These are phyloP conservation scores for Yamadazyma laniorum DNA, from an alignment of 805 yeast species.

Conservation along the genomic window DNA sequence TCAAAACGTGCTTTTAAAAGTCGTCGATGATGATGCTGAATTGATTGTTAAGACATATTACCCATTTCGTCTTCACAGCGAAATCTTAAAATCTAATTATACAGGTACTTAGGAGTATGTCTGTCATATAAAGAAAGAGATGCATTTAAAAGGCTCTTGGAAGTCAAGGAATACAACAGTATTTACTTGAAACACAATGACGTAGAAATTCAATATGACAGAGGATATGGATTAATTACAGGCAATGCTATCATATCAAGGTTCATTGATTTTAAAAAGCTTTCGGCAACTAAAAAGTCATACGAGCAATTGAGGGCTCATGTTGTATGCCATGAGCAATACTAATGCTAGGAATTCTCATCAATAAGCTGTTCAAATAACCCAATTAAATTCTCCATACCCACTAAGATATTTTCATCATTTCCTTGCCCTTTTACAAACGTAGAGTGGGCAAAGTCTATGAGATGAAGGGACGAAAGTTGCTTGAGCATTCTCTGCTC, in stretches of 20 bases:
- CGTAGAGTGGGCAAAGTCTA: slow-evolving; percentile 90
- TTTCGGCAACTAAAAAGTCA: not conserved
- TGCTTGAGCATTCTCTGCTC: slow-evolving; percentile 27
- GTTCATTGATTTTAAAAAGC: not conserved
- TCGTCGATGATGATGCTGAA: too few relatives aligned
- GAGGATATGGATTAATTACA: slow-evolving; percentile 1
- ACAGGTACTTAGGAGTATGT: not conserved
- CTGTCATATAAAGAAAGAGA: slow-evolving; percentile 1
- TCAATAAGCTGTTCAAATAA: slow-evolving; percentile 30
- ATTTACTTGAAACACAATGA: slow-evolving; percentile 1
- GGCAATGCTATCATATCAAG: slow-evolving; percentile 3
- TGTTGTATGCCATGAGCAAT: too few relatives aligned
- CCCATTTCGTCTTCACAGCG: not conserved
- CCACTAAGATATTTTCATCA: slow-evolving; percentile 69
- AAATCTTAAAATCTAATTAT: not conserved
- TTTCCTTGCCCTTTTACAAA: slow-evolving; percentile 60
- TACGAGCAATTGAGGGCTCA: too few relatives aligned
- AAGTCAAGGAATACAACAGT: slow-evolving; percentile 2
- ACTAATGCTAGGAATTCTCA: not conserved
- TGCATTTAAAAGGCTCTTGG: not conserved
- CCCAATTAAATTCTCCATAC: slow-evolving; percentile 60
- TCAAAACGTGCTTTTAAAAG: too few relatives aligned
- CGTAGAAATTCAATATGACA: slow-evolving; percentile 1
- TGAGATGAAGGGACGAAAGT: slow-evolving; percentile 61
- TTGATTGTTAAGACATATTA: slow-evolving; percentile 1